Evolutionary conservation across 2,329 filamentous ascomycete species (phyloP), one percentile per base, ranked within the genome.

Genomic region (Chaetomium olivaceum): DNA sequence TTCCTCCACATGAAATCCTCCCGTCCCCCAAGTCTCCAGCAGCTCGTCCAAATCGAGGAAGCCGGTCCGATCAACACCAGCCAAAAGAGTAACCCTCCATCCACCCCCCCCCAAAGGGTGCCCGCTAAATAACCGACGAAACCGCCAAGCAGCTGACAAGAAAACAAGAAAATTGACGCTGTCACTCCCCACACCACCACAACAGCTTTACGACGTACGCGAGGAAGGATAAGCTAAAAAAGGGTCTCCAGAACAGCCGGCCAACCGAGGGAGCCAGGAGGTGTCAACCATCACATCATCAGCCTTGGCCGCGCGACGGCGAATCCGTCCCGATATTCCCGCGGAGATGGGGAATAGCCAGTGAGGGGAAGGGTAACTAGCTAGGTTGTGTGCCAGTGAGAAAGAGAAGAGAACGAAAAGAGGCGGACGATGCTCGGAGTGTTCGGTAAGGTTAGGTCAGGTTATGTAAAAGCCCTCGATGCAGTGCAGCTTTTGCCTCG

Each of bases 1-100:
- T 31, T 19, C 46, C 46, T 52, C 58, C 58, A 61, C 48, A 29
- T 29, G 27, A 6, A 46, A 27, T 48, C 29, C 29, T 16, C 8
- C 12, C 14, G 29, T 1, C 12, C 46, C 46, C 19, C 11, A 19
- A 33, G 33, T 5, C 4, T 19, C 21, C 12, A 9, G 27, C 12
- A 33, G 29, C n/a, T 39, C 21, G 58, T 61, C 58, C 48, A 7
- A 61, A 61, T 52, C 48, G 58, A 51, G 58, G 58, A 61, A 61
- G 58, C 58, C 58, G 58, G 29, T 7, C 27, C 19, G 39, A 16
- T 39, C 54, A 36, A 36, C n/a, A 12, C 11, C 5, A 3, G 54
- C n/a, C 54, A 39, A 39, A 33, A 36, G 14, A 57, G 31, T n/a
- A 48, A 48, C n/a, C 46, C n/a, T 8, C 8, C 46, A 19, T 36